phyloP scores from a whole-genome alignment of 352 stramenopile species.

The Phytophthora constricta region DNA sequence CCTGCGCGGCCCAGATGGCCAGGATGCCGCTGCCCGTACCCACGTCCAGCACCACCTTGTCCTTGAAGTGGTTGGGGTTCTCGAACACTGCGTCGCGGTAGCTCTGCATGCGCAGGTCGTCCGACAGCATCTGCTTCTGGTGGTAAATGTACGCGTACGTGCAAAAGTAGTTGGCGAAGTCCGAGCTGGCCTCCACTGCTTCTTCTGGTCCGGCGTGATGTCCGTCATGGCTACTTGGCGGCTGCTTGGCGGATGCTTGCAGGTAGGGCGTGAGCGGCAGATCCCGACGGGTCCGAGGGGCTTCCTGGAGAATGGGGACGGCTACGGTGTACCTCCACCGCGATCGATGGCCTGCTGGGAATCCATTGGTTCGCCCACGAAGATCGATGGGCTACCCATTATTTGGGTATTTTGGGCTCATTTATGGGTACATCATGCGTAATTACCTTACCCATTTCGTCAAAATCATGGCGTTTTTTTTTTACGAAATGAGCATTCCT shows the following conservation, averaged over 20 bases:
- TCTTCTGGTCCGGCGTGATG: conserved; percentile 81
- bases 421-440: too few species aligned
- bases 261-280: background rate
- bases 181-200: conserved; percentile 81
- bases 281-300: background rate
- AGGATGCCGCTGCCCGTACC: conserved; percentile 99
- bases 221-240: conserved; percentile 23
- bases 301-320: background rate
- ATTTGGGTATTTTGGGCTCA: too few species aligned
- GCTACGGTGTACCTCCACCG: too few species aligned
- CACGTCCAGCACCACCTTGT: conserved; percentile 99
- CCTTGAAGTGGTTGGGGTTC: conserved; percentile 97
- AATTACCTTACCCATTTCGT: too few species aligned
- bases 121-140: conserved; percentile 99
- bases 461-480: too few species aligned
- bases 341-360: too few species aligned
- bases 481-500: too few species aligned
- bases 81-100: conserved; percentile 99
- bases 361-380: too few species aligned
- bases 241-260: too few species aligned
- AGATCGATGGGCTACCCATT: too few species aligned
- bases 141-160: conserved; percentile 92
- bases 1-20: conserved; percentile 98
- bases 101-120: conserved; percentile 98
- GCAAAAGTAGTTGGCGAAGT: conserved; percentile 93